These are phyloP conservation scores for Chlorophyllum brunneum DNA, from an alignment of 768 basidiomycete genomes.

Conservation along the genomic window DNA sequence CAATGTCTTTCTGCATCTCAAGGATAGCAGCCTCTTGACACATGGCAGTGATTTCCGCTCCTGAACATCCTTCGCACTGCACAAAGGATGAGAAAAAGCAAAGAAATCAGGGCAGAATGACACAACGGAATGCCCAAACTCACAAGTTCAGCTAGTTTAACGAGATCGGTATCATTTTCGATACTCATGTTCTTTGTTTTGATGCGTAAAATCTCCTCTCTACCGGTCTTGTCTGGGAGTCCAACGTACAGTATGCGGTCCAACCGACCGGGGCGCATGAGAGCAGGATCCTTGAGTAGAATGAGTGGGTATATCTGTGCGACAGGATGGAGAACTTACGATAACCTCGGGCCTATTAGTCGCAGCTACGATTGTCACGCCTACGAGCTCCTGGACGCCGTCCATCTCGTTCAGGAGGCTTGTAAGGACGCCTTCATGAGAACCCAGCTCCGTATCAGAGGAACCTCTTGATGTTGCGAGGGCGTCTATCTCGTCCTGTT, in stretches of 20 bases:
- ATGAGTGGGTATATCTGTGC: neutral
- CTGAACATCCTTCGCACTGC: constrained; percentile 93
- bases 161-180: constrained; percentile 62
- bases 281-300: constrained; percentile 73
- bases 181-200: constrained; percentile 78
- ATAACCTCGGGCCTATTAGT: constrained; percentile 96
- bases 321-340: constrained; percentile 26
- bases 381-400: constrained; percentile 90
- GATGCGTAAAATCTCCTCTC: constrained; percentile 84
- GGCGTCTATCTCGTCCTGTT: constrained; percentile 95
- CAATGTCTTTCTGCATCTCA: constrained; percentile 86
- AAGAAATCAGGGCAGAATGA: too few relatives aligned
- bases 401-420: constrained; percentile 98
- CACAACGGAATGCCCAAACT: constrained; percentile 19
- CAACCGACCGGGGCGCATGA: constrained; percentile 92
- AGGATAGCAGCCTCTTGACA: constrained; percentile 95
- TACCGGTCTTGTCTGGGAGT: constrained; percentile 75
- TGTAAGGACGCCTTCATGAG: constrained; percentile 87
- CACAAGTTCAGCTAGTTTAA: constrained; percentile 69
- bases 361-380: constrained; percentile 94
- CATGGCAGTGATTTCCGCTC: constrained; percentile 86
- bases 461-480: constrained; percentile 75
- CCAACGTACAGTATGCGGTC: constrained; percentile 95
- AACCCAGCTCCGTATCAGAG: constrained; percentile 49
- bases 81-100: neutral